Evolutionary conservation across 2,329 filamentous ascomycete species (phyloP), one percentile per base, ranked within the genome.

Genomic region (Pseudocercospora cruenta): DNA sequence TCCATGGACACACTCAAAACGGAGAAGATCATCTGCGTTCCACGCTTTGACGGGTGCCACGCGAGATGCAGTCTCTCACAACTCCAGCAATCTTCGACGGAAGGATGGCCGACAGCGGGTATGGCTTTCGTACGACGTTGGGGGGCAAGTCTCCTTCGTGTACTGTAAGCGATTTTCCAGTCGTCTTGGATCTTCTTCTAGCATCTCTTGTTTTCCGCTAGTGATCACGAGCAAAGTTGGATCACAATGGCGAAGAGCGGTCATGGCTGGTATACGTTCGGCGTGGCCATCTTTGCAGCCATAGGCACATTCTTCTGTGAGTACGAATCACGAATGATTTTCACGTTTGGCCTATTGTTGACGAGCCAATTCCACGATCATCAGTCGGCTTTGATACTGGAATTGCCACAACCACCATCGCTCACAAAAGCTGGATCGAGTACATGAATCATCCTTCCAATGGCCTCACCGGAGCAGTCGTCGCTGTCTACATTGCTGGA

Each of bases 341-440:
- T n/a, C 39, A 43, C 33, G 3, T 36, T 43, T 43, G 16, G 19
- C 16, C 39, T 1, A 43, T 19, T 8, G 8, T 16, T 43, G 39
- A 43, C 39, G 8, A 39, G 36, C 16, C 39, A 12, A 14, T 36
- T 3, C 33, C 33, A 43, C 36, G 4, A 39, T 2, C 6, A n/a
- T 14, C 14, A 43, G 39, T 86, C 73, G 86, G 85, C 2, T 87
- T 87, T 66, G 86, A 87, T 72, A 87, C 85, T 0, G 86, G 86
- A 28, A 87, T 87, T 63, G 85, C 85, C 4, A 88, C 86, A 12
- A 87, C 85, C 16, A 87, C 86, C 21, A 88, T 88, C 63, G 85
- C 86, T 2, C 86, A 88, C 72, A 72, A 85, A 70, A 87, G 84
- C 71, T 88, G 85, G 85, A 82, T 85, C 53, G 80, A 85, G 51